A percentile compares a stretch with the other conserved stretches of the same genome.
Conservation (phyloP, 805 yeast genomes). For the Pichia californica region DNA sequence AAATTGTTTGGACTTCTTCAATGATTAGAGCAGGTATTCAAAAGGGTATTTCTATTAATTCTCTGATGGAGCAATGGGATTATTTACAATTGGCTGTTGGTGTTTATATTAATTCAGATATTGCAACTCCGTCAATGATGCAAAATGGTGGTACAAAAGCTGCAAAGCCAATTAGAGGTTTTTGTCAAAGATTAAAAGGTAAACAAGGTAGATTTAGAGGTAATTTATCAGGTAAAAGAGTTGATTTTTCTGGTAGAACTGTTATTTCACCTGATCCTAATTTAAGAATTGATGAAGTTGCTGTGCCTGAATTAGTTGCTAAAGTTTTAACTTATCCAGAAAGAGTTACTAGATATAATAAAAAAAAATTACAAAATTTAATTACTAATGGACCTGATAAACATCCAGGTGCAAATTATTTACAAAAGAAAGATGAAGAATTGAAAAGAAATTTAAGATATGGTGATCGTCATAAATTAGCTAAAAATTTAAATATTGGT, state of each 20-base stretch:
- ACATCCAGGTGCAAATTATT: slow-evolving; percentile 96
- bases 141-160: slow-evolving; percentile 54
- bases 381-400: slow-evolving; percentile 78
- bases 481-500: slow-evolving; percentile 72
- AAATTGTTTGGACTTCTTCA: slow-evolving; percentile 95
- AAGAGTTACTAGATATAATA: slow-evolving; percentile 82
- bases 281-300: slow-evolving; percentile 90
- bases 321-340: slow-evolving; percentile 95
- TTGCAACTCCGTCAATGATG: slow-evolving; percentile 71
- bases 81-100: slow-evolving; percentile 92
- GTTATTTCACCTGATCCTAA: slow-evolving; percentile 99
- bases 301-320: slow-evolving; percentile 96
- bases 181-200: slow-evolving; percentile 96
- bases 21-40: slow-evolving; percentile 91
- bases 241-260: slow-evolving; percentile 96
- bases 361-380: slow-evolving; percentile 65
- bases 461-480: slow-evolving; percentile 77
- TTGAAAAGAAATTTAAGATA: slow-evolving; percentile 84
- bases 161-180: slow-evolving; percentile 82
- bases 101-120: slow-evolving; percentile 94
- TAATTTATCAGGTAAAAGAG: slow-evolving; percentile 95
- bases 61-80: slow-evolving; percentile 99
- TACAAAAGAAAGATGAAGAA: slow-evolving; percentile 74
- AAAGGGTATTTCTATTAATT: slow-evolving; percentile 87
- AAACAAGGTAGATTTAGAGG: slow-evolving; percentile 99